A percentile compares a stretch with the other conserved stretches of the same genome.
These are phyloP conservation scores for Colletotrichum australisinense DNA, from an alignment of 2,329 filamentous ascomycete species.

Conservation along the genomic window DNA sequence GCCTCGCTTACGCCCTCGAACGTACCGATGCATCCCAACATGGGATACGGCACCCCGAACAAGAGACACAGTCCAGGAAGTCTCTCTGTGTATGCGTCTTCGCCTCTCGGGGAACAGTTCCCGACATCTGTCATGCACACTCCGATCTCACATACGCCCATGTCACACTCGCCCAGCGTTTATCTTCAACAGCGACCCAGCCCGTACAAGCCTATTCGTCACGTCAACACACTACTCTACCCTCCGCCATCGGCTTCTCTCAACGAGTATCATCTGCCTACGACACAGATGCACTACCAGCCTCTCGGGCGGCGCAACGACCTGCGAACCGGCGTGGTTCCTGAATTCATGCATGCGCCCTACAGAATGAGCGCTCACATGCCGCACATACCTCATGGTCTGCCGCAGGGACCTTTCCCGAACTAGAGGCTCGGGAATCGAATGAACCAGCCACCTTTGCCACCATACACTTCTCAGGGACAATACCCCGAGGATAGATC, in stretches of 20 bases:
- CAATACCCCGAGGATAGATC: not conserved
- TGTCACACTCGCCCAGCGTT: constrained; percentile 85
- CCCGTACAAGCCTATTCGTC: constrained; percentile 90
- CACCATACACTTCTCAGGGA: not conserved
- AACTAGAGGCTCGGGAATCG: constrained; percentile 44
- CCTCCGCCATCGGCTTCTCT: constrained; percentile 85
- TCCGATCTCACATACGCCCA: constrained; percentile 69
- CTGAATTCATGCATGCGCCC: constrained; percentile 60
- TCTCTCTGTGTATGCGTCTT: constrained; percentile 70
- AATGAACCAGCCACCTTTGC: not conserved
- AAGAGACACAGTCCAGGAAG: constrained; percentile 65
- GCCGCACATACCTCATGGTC: constrained; percentile 34
- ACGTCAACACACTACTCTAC: constrained; percentile 90
- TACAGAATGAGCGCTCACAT: constrained; percentile 29
- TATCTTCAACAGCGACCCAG: constrained; percentile 91
- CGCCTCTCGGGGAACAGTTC: constrained; percentile 74
- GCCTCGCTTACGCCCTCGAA: constrained; percentile 34
- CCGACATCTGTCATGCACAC: constrained; percentile 65
- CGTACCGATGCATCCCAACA: constrained; percentile 42
- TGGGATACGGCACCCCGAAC: constrained; percentile 61
- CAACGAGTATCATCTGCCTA: constrained; percentile 75
- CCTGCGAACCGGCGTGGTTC: constrained; percentile 77
- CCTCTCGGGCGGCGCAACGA: constrained; percentile 77
- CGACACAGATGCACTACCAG: constrained; percentile 86
- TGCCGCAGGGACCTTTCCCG: constrained; percentile 47